Base-by-base conservation (phyloP, 106 monocot genomes). In the Platanthera guangdongensis region DNA sequence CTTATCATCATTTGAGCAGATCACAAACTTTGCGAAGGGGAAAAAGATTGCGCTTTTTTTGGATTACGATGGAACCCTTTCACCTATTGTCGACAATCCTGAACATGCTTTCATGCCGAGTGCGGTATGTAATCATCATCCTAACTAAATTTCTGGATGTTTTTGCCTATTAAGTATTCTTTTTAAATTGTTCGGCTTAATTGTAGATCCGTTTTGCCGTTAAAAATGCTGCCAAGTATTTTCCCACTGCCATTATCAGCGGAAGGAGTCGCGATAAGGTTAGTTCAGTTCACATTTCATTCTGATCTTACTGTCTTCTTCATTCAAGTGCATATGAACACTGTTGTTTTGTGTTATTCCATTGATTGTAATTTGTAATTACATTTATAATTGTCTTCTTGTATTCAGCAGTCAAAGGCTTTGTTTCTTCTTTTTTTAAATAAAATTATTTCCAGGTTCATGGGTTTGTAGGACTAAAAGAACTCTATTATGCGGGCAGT, bases 51-150 rank as follows among this genome's bases (percentile, higher is more conserved):
- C 87, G 19, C 70, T 96, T 70, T 96, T 96, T 74, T 73, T 96
- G 52, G 96, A 96, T 76, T 96, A 96, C 72, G 96, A 96, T 77
- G 96, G 96, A 51, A 96, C 96, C 11, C 89, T 96, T 71, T 90
- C 96, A 30, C 90, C 88, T 16, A 96, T 96, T 73, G 96, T 96
- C 16, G 82, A 87, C 77, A 87, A 96, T 52, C 96, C 96, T n/a
- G 96, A 96, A 52, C 68, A 49, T 65, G 96, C 96, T 64, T 84
- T 93, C 68, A 96, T 96, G 96, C 83, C 96, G 2, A 77, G 73
- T 21, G 54, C 80, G 81, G 96, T 96, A 84, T 74, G 51, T 54
- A 7, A 8, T 30, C 9, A 7, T 64, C 16, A 16, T 46, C 6
- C 8, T 46, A 30, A 30, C 7, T 69, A 30, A 9, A 8, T 39